phyloP scores from a whole-genome alignment of 345 rosid genomes.

The Acer campestre region DNA sequence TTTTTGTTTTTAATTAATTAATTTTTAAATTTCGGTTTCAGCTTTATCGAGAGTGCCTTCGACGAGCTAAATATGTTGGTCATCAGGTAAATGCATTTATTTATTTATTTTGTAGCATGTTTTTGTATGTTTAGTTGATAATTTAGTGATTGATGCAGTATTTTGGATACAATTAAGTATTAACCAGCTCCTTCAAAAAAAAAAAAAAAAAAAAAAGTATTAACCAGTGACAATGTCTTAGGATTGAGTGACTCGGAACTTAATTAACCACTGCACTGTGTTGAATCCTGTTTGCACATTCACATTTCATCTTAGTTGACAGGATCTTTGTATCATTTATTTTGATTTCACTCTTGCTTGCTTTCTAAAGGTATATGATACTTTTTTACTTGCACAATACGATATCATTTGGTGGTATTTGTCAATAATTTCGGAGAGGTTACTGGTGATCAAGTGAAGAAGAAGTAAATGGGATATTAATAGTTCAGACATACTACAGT shows the following conservation, averaged over 20 bases:
- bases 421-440: background rate
- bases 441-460: background rate
- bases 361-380: background rate
- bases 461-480: background rate
- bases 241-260: too few relatives aligned
- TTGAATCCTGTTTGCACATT: too few relatives aligned
- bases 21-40: slow-evolving; percentile 23
- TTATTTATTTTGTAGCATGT: background rate
- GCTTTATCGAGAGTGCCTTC: slow-evolving; percentile 97
- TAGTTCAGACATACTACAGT: too few relatives aligned
- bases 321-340: background rate
- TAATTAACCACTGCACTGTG: too few relatives aligned
- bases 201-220: too few relatives aligned
- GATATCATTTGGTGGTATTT: background rate
- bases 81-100: slow-evolving; percentile 47
- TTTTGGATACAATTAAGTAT: background rate
- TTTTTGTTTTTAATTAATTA: too few relatives aligned
- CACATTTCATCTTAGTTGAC: background rate
- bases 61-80: slow-evolving; percentile 87
- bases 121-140: background rate
- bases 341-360: background rate
- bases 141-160: background rate
- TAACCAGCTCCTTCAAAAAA: too few relatives aligned
- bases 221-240: too few relatives aligned
- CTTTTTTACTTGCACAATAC: background rate